Evolutionary conservation across 192 early-diverging fungal genomes (phyloP).

Genomic region (Lunasporangiospora selenospora): DNA sequence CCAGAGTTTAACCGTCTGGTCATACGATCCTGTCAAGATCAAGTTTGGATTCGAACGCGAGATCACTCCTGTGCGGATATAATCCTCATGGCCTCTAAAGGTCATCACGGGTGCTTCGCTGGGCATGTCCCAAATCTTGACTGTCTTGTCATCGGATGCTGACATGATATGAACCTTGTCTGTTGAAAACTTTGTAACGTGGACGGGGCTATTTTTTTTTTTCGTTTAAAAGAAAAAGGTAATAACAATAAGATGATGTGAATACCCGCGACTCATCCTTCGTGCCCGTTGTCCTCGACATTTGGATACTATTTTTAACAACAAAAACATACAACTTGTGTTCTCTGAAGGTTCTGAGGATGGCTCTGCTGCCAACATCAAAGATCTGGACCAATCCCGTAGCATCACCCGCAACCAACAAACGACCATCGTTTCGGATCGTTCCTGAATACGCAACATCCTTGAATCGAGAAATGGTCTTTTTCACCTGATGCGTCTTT

Average conservation of each 20-base stretch:
- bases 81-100: conserved; percentile 90
- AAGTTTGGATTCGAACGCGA: conserved; percentile 80
- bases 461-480: conserved; percentile 92
- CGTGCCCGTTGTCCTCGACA: neutral
- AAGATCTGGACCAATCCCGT: conserved; percentile 87
- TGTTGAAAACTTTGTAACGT: conserved; percentile 80
- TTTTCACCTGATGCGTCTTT: conserved; percentile 83
- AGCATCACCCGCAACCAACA: conserved; percentile 93
- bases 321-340: conserved; percentile 61
- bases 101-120: conserved; percentile 69
- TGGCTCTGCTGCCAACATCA: conserved; percentile 68
- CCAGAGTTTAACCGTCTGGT: conserved; percentile 94
- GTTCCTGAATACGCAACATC: conserved; percentile 84
- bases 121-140: conserved; percentile 94
- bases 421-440: conserved; percentile 86
- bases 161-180: conserved; percentile 85
- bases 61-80: conserved; percentile 82
- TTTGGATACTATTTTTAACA: conserved; percentile 1
- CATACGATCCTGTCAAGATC: conserved; percentile 90
- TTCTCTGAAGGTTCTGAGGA: conserved; percentile 67
- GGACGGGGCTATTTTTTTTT: conserved; percentile 67
- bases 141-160: conserved; percentile 91
- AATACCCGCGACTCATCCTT: neutral
- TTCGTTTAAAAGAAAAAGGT: neutral
- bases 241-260: neutral